phyloP scores from a whole-genome alignment of 768 basidiomycete species.

The Kwoniella sp. region DNA sequence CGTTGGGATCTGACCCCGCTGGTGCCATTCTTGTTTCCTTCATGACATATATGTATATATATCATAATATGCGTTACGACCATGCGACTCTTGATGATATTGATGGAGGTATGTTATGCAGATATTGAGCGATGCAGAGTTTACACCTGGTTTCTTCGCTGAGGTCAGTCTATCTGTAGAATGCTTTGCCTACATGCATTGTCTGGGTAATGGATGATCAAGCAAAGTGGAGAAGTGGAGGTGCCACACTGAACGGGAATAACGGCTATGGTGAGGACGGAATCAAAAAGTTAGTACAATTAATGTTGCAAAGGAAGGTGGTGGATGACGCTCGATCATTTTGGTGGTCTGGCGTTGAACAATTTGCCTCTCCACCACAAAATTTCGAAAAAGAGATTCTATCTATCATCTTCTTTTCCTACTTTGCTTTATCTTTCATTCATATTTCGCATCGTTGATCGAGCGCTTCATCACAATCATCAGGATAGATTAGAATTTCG shows the following conservation, averaged over 20 bases:
- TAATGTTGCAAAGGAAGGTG: background rate
- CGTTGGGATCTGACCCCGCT: too few species aligned
- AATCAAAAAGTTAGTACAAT: constrained; percentile 2
- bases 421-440: constrained; percentile 2
- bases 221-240: background rate
- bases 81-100: too few species aligned
- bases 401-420: background rate
- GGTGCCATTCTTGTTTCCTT: too few species aligned
- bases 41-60: too few species aligned
- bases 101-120: too few species aligned
- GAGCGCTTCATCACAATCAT: background rate
- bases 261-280: background rate
- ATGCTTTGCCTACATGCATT: too few species aligned
- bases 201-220: too few species aligned
- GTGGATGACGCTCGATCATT: constrained; percentile 13
- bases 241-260: constrained; percentile 10
- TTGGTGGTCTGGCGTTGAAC: too few species aligned
- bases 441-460: constrained; percentile 3
- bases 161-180: too few species aligned
- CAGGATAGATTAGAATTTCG: background rate
- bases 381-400: background rate
- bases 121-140: too few species aligned
- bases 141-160: too few species aligned
- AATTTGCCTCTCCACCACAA: background rate
- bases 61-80: too few species aligned